Conservation (phyloP, 331 rosid species). For the Malus hybrid region DNA sequence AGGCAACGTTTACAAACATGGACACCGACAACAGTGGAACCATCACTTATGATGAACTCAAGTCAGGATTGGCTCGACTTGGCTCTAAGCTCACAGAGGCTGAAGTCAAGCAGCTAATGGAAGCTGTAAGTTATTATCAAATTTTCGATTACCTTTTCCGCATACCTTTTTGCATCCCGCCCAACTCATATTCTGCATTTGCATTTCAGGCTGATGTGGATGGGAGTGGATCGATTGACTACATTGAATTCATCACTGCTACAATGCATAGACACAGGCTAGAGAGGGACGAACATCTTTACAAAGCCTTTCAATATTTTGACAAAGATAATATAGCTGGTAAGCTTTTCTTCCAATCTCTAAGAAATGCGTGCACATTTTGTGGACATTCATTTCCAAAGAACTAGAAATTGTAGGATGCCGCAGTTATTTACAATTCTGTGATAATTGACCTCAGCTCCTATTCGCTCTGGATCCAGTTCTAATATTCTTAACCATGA, state of each 20-base stretch:
- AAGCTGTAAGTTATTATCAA: conserved; percentile 55
- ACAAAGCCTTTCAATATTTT: conserved; percentile 78
- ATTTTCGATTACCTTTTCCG: background rate
- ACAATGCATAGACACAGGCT: conserved; percentile 90
- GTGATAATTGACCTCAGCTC: background rate
- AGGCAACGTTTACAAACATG: conserved; percentile 76
- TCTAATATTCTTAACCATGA: too few relatives aligned
- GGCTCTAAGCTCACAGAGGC: conserved; percentile 86
- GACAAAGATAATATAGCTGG: conserved; percentile 79
- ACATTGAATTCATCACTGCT: conserved; percentile 89
- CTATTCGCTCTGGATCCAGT: background rate
- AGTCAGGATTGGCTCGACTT: conserved; percentile 74
- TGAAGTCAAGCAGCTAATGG: conserved; percentile 93
- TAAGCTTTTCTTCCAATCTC: conserved; percentile 18
- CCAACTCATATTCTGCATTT: conserved; percentile 10
- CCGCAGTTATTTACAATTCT: background rate
- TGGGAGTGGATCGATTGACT: conserved; percentile 83
- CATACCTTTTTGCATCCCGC: background rate
- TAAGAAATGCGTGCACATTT: background rate
- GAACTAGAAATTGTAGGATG: background rate
- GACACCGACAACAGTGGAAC: conserved; percentile 57
- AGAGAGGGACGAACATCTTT: conserved; percentile 85
- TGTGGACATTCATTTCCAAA: background rate
- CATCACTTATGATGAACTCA: conserved; percentile 84
- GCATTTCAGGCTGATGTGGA: conserved; percentile 83